These are phyloP conservation scores for Fomitopsis pulvina DNA, from an alignment of 768 basidiomycete genomes.

Conservation along the genomic window DNA sequence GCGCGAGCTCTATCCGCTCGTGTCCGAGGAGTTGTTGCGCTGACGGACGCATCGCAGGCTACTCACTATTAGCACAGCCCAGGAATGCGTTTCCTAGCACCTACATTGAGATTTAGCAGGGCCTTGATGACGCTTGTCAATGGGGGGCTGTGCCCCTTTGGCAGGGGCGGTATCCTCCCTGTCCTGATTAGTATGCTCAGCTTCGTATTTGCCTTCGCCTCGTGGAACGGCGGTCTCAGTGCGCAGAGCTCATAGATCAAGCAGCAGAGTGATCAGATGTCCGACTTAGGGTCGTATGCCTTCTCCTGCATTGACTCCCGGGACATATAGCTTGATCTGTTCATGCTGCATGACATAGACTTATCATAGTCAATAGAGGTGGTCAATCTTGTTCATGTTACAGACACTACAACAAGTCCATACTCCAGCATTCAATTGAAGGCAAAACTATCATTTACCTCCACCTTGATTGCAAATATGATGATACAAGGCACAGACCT, in stretches of 20 bases:
- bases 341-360: no score
- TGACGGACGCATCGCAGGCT: constrained; percentile 87
- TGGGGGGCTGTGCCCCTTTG: constrained; percentile 72
- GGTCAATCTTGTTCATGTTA: no score
- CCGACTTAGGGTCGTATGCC: constrained; percentile 95
- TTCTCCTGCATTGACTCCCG: constrained; percentile 97
- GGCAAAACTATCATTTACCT: background rate
- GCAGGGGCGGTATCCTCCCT: constrained; percentile 87
- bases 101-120: constrained; percentile 82
- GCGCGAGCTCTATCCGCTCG: constrained; percentile 65
- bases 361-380: no score
- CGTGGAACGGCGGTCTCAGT: constrained; percentile 87
- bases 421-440: background rate
- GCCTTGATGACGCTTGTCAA: constrained; percentile 72
- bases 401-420: background rate
- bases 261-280: constrained; percentile 98
- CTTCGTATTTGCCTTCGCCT: constrained; percentile 85
- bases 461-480: background rate
- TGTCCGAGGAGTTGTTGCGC: constrained; percentile 76
- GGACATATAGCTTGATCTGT: constrained; percentile 99
- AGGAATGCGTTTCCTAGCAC: no score
- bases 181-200: constrained; percentile 81
- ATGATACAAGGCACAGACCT: background rate
- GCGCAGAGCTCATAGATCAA: constrained; percentile 96
- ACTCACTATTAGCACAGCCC: background rate